phyloP scores from a whole-genome alignment of 2,329 filamentous ascomycete species.

The Fusarium humuli region DNA sequence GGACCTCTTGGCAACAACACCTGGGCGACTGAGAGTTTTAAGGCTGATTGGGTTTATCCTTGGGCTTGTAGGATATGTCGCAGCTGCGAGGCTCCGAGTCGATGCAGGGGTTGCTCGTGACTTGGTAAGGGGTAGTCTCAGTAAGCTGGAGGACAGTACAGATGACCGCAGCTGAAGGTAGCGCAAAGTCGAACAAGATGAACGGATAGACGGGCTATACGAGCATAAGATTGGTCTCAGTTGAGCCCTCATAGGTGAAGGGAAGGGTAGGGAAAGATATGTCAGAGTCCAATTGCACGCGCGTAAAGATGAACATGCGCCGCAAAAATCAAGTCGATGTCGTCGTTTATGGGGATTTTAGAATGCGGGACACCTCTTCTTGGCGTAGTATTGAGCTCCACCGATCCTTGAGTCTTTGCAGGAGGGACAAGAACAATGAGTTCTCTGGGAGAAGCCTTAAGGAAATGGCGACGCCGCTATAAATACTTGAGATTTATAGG shows the following conservation, averaged over 20 bases:
- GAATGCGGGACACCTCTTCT: conserved; percentile 39
- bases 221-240: conserved; percentile 29
- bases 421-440: not conserved
- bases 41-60: not conserved
- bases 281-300: conserved; percentile 21
- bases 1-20: conserved; percentile 4
- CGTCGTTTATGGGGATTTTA: conserved; percentile 39
- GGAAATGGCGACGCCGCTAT: not conserved
- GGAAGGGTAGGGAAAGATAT: conserved; percentile 8
- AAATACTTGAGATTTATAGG: conserved; percentile 12
- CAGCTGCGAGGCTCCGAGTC: conserved; percentile 17
- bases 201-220: conserved; percentile 21
- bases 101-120: conserved; percentile 27
- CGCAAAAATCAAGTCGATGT: conserved; percentile 36
- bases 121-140: conserved; percentile 25
- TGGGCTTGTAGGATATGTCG: conserved; percentile 3
- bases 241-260: conserved; percentile 43
- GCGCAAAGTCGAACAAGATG: conserved; percentile 15
- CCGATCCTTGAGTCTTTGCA: conserved; percentile 19
- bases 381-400: conserved; percentile 37
- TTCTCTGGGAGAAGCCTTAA: conserved; percentile 9
- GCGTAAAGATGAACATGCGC: conserved; percentile 32
- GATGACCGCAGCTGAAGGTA: conserved; percentile 31
- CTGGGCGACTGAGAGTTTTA: conserved; percentile 1
- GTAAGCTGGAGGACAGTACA: conserved; percentile 20